Evolutionary conservation across 1,284 basidiomycete genomes (phyloP), one percentile per base, ranked within the genome.

Genomic region (Moesziomyces antarcticus): DNA sequence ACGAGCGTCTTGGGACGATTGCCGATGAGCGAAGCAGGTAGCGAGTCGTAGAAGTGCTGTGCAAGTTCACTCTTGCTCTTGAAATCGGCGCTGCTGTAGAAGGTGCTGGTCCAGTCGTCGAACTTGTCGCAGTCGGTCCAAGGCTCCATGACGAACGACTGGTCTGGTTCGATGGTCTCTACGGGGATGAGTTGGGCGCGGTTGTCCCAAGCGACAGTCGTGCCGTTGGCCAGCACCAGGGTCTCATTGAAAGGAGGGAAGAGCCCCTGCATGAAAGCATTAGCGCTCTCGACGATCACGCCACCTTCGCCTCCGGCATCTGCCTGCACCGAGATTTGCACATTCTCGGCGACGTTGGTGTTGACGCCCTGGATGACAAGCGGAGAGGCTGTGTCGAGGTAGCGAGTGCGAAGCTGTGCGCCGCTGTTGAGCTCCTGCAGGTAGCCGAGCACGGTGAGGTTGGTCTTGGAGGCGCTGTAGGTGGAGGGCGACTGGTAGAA

Each of bases 381-480:
- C 3, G 66, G 30, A 13, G 60, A 89, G 18, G 89, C 89, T 9
- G 86, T 85, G 57, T 87, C 85, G 78, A 93, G 85, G 87, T 95
- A 95, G 50, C 88, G 87, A 3, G 86, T 85, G 66, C 92, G 89
- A 42, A 95, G 87, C 77, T 88, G 85, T 5, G 85, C 60, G 24
- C 93, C 93, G 56, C 93, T 89, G 57, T 89, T 85, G 85, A 90
- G 89, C 59, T 91, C 90, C 85, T 95, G 81, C 13, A 78, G 62
- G 49, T 91, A 91, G 56, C 93, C 93, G 53, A 94, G 89, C 54
- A 92, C 90, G 35, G 93, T 95, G 65, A 92, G 91, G 84, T 89
- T 89, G 24, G 92, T 91, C 75, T 88, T 87, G n/a, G 88, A 86
- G 25, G 89, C 88, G 55, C 89, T 85, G 84, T 94, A 93, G 27